A percentile compares a stretch with the other conserved stretches of the same genome.
phyloP scores from a whole-genome alignment of 2,329 filamentous ascomycete genomes.

The Phialophora verrucosa region DNA sequence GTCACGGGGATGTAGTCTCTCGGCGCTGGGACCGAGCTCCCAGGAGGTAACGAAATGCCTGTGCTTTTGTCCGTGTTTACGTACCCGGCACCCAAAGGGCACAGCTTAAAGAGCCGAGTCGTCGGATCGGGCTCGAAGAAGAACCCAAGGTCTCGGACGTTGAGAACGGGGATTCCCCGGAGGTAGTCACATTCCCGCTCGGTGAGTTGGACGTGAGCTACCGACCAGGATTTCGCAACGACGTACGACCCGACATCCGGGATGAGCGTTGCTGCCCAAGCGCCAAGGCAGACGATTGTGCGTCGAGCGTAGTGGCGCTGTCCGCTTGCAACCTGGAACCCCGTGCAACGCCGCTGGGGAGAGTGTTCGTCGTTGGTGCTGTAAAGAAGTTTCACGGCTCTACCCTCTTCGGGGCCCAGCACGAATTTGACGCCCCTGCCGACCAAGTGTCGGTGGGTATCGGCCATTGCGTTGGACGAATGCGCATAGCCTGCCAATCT shows the following conservation, averaged over 20 bases:
- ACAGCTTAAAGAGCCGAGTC: constrained; percentile 65
- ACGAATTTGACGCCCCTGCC: constrained; percentile 56
- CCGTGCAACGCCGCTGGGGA: constrained; percentile 45
- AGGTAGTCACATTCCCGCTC: constrained; percentile 60
- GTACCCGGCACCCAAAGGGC: constrained; percentile 63
- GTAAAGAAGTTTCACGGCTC: constrained; percentile 47
- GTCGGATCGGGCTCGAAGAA: constrained; percentile 68
- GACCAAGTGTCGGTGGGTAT: constrained; percentile 59
- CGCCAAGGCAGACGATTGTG: constrained; percentile 61
- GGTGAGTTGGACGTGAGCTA: constrained; percentile 65
- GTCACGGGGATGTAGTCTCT: constrained; percentile 57
- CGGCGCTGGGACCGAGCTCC: constrained; percentile 41
- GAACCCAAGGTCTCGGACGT: constrained; percentile 67
- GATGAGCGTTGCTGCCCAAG: constrained; percentile 54
- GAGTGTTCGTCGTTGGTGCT: constrained; percentile 51
- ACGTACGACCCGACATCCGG: constrained; percentile 59
- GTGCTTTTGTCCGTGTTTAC: constrained; percentile 55
- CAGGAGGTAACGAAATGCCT: constrained; percentile 52
- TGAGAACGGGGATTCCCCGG: constrained; percentile 65
- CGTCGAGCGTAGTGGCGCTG: constrained; percentile 39
- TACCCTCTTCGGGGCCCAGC: constrained; percentile 48
- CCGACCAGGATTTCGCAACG: constrained; percentile 63
- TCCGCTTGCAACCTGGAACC: constrained; percentile 49
- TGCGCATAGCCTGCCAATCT: constrained; percentile 61
- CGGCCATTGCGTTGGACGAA: constrained; percentile 56